A percentile compares a stretch with the other conserved stretches of the same genome.
Evolutionary conservation across 345 rosid species (phyloP).

Genomic region (Erodium maritimum): DNA sequence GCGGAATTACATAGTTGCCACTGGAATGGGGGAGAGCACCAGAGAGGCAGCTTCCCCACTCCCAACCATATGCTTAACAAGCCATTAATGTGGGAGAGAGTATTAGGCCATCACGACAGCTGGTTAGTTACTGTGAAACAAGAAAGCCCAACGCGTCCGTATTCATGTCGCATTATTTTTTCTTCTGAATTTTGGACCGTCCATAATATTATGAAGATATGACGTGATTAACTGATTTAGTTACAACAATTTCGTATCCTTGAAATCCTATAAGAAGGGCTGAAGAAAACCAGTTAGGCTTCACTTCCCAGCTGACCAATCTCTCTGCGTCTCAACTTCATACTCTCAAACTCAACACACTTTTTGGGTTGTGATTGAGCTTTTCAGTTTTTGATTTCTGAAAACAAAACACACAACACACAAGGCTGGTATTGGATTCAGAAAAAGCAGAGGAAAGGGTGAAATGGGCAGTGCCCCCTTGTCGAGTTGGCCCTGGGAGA

Average conservation of each 20-base stretch:
- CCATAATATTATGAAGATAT: not conserved
- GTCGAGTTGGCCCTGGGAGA: constrained; percentile 90
- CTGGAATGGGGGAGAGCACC: not conserved
- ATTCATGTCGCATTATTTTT: not conserved
- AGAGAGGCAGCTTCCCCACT: not conserved
- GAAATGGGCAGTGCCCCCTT: constrained; percentile 22
- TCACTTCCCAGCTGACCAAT: too few relatives aligned
- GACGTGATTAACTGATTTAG: too few relatives aligned
- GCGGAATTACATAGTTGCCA: too few relatives aligned
- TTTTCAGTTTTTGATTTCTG: not conserved
- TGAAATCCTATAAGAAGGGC: too few relatives aligned
- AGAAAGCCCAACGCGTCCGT: not conserved
- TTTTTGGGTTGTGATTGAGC: not conserved
- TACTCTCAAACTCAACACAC: too few relatives aligned
- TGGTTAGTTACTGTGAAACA: not conserved
- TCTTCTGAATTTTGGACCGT: not conserved
- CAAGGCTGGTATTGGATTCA: not conserved
- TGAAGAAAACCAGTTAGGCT: too few relatives aligned
- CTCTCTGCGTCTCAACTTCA: too few relatives aligned
- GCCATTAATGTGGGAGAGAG: not conserved
- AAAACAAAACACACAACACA: not conserved
- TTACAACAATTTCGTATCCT: too few relatives aligned
- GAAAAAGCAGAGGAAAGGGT: not conserved
- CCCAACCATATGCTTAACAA: not conserved
- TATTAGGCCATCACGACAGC: not conserved